Conservation (phyloP, 2,329 filamentous ascomycete genomes). For the Davidsoniella neocaledoniae region DNA sequence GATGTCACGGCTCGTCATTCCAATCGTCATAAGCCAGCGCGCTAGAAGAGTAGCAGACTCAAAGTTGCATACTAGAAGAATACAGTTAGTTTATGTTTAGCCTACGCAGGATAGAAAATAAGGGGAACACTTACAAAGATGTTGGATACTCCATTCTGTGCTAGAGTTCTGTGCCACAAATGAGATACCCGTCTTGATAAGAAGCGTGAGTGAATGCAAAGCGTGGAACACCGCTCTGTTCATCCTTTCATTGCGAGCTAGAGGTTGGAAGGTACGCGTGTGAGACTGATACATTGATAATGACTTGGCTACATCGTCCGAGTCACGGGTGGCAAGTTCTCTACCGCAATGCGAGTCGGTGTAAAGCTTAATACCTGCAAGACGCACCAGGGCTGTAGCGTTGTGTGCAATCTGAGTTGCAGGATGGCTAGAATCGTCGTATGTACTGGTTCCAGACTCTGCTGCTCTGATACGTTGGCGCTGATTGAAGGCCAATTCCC, state of each 20-base stretch:
- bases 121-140: slow-evolving; percentile 31
- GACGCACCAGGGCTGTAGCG: slow-evolving; percentile 41
- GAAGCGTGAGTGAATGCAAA: slow-evolving; percentile 49
- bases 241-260: slow-evolving; percentile 41
- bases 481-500: slow-evolving; percentile 42
- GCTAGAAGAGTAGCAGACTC: slow-evolving; percentile 44
- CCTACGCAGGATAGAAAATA: neutral
- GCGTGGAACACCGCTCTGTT: slow-evolving; percentile 50
- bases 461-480: slow-evolving; percentile 33
- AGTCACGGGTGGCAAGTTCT: slow-evolving; percentile 48
- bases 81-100: neutral
- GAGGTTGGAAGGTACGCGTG: slow-evolving; percentile 18
- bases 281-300: slow-evolving; percentile 21
- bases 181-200: slow-evolving; percentile 46
- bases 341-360: slow-evolving; percentile 46
- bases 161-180: slow-evolving; percentile 45
- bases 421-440: slow-evolving; percentile 16
- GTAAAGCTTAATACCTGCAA: slow-evolving; percentile 48
- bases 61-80: slow-evolving; percentile 37
- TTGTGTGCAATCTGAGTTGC: slow-evolving; percentile 51
- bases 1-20: slow-evolving; percentile 33
- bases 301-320: slow-evolving; percentile 41
- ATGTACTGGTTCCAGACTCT: slow-evolving; percentile 21
- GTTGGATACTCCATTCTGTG: slow-evolving; percentile 45
- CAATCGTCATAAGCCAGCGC: slow-evolving; percentile 42